Evolutionary conservation across 768 basidiomycete species (phyloP).

Genomic region (Tulasnella sp.): DNA sequence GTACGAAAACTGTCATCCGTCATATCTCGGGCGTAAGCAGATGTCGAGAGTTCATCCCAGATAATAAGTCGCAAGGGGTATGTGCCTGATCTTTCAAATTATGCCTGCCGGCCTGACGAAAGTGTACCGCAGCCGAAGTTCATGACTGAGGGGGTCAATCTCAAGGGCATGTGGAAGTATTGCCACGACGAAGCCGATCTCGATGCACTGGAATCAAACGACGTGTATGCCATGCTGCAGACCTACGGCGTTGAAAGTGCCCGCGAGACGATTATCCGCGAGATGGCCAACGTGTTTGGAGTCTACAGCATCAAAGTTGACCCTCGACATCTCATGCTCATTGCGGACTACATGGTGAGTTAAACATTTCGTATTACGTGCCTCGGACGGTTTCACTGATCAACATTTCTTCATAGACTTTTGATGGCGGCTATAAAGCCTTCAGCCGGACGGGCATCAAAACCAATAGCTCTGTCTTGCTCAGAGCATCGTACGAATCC

Average conservation of each 20-base stretch:
- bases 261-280: constrained; percentile 77
- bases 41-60: constrained; percentile 61
- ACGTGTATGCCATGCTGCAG: constrained; percentile 82
- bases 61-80: constrained; percentile 48
- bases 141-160: constrained; percentile 81
- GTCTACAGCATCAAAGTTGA: constrained; percentile 96
- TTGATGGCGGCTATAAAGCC: constrained; percentile 94
- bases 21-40: constrained; percentile 84
- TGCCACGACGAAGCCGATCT: constrained; percentile 41
- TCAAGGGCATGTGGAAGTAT: constrained; percentile 81
- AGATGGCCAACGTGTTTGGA: constrained; percentile 86
- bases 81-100: constrained; percentile 31
- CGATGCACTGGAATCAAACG: constrained; percentile 83
- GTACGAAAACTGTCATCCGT: constrained; percentile 74
- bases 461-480: constrained; percentile 84
- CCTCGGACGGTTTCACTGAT: neutral
- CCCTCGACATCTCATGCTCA: constrained; percentile 85
- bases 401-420: constrained; percentile 52
- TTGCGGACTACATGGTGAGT: constrained; percentile 98
- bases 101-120: constrained; percentile 2
- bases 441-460: constrained; percentile 96
- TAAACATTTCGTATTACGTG: neutral
- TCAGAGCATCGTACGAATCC: constrained; percentile 97
- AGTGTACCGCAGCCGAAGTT: constrained; percentile 12
- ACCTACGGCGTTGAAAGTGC: constrained; percentile 98